A percentile compares a stretch with the other conserved stretches of the same genome.
Evolutionary conservation across 2,329 filamentous ascomycete genomes (phyloP).

Genomic region (Curvularia spicifera): DNA sequence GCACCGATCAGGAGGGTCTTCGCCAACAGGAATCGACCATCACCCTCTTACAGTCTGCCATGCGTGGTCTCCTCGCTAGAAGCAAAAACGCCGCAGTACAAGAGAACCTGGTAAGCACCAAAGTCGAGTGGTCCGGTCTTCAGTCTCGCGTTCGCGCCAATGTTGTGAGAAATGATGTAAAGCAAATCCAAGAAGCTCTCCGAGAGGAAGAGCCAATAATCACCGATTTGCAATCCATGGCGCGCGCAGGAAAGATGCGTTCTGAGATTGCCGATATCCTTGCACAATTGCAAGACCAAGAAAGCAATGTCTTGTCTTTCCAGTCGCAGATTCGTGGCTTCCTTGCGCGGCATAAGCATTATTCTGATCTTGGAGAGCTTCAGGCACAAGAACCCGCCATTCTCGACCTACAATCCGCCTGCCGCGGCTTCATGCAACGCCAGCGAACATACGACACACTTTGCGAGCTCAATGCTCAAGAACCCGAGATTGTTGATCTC

Average conservation of each 20-base stretch:
- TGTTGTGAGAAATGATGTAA: slow-evolving; percentile 39
- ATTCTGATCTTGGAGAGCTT: slow-evolving; percentile 59
- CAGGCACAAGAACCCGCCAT: slow-evolving; percentile 64
- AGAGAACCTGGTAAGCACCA: slow-evolving; percentile 51
- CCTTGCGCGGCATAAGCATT: slow-evolving; percentile 53
- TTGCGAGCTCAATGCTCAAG: slow-evolving; percentile 71
- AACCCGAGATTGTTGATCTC: slow-evolving; percentile 69
- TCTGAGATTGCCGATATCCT: slow-evolving; percentile 41
- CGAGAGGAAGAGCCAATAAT: slow-evolving; percentile 39
- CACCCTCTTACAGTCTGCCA: slow-evolving; percentile 68
- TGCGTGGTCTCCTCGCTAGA: slow-evolving; percentile 59
- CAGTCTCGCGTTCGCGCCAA: slow-evolving; percentile 56
- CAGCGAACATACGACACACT: slow-evolving; percentile 68
- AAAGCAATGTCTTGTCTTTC: slow-evolving; percentile 54
- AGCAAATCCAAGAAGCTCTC: slow-evolving; percentile 42
- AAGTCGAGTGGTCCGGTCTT: slow-evolving; percentile 52
- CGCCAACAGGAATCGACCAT: slow-evolving; percentile 50
- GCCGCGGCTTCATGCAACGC: slow-evolving; percentile 70
- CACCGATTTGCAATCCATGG: slow-evolving; percentile 51
- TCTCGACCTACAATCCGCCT: slow-evolving; percentile 68
- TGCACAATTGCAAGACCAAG: slow-evolving; percentile 54
- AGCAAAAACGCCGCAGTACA: slow-evolving; percentile 50
- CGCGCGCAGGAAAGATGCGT: slow-evolving; percentile 46
- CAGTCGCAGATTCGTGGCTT: slow-evolving; percentile 61
- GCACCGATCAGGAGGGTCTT: slow-evolving; percentile 44